These are phyloP conservation scores for Calonectria hawksworthii DNA, from an alignment of 2,329 filamentous ascomycete species.

Conservation along the genomic window DNA sequence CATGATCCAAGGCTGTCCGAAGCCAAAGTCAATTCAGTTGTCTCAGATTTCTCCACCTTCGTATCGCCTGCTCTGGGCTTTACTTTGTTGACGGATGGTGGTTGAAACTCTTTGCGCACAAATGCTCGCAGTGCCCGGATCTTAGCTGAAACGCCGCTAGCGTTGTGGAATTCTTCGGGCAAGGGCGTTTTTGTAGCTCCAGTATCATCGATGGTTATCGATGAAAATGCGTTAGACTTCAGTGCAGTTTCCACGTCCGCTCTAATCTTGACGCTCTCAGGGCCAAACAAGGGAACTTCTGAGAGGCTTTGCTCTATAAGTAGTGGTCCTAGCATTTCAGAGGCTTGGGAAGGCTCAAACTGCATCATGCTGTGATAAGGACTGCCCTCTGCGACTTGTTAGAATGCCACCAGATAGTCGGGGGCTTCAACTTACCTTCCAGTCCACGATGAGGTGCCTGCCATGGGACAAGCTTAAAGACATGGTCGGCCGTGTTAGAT, in stretches of 20 bases:
- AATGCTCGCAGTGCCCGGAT: constrained; percentile 61
- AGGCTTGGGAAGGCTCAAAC: constrained; percentile 68
- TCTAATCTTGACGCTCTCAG: constrained; percentile 60
- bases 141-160: constrained; percentile 63
- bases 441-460: constrained; percentile 69
- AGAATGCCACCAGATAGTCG: constrained; percentile 21
- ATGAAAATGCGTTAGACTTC: constrained; percentile 50
- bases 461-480: constrained; percentile 74
- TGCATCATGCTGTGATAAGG: constrained; percentile 70
- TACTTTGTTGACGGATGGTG: constrained; percentile 40
- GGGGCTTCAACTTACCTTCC: constrained; percentile 57
- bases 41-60: constrained; percentile 48
- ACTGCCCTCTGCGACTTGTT: constrained; percentile 57
- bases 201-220: constrained; percentile 53
- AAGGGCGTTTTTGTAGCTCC: constrained; percentile 52
- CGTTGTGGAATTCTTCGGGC: constrained; percentile 58
- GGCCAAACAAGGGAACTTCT: constrained; percentile 70
- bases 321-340: constrained; percentile 67
- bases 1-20: constrained; percentile 61
- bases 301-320: constrained; percentile 67
- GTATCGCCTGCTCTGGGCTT: constrained; percentile 43
- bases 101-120: constrained; percentile 48
- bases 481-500: constrained; percentile 68
- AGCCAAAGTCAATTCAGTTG: constrained; percentile 55
- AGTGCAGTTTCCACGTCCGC: constrained; percentile 59